Percentiles rank a stretch among this genome's conserved stretches.
Conservation (phyloP, 352 stramenopile species). For the Peronospora belbahrii region DNA sequence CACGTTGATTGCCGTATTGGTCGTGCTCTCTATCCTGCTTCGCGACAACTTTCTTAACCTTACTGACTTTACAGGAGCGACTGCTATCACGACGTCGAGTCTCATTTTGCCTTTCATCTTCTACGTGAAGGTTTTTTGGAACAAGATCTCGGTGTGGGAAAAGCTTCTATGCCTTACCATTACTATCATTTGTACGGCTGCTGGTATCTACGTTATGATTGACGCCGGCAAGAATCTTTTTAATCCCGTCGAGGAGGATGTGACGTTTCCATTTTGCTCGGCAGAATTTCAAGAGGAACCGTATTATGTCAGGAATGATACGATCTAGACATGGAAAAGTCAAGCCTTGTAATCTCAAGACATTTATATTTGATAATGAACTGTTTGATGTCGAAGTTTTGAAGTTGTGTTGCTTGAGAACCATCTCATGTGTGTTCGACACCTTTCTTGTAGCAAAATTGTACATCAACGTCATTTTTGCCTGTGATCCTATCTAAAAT, state of each 20-base stretch:
- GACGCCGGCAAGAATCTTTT: conserved; percentile 30
- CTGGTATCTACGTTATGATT: conserved; percentile 35
- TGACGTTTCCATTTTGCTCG: conserved; percentile 51
- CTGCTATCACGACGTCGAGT: conserved; percentile 34
- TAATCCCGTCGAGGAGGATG: conserved; percentile 7
- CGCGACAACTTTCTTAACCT: conserved; percentile 40
- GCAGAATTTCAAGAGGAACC: conserved; percentile 40
- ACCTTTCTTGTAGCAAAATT: too few relatives aligned
- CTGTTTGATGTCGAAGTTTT: too few relatives aligned
- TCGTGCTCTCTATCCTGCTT: conserved; percentile 32
- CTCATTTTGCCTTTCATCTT: conserved; percentile 38
- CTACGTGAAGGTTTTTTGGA: conserved; percentile 46
- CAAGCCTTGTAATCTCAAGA: neutral
- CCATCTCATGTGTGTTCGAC: too few relatives aligned
- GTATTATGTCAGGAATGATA: conserved; percentile 38
- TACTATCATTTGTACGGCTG: conserved; percentile 18
- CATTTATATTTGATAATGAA: neutral
- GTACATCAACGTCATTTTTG: too few relatives aligned
- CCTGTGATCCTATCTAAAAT: too few relatives aligned
- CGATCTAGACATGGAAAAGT: neutral
- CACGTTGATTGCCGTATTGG: conserved; percentile 27
- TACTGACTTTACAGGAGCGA: conserved; percentile 40
- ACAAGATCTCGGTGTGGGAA: conserved; percentile 34
- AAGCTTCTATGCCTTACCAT: conserved; percentile 27
- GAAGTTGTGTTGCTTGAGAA: neutral